Percentiles rank a stretch among this genome's conserved stretches.
Evolutionary conservation across 2,329 filamentous ascomycete genomes (phyloP).

Genomic region (Parafenestella ontariensis): DNA sequence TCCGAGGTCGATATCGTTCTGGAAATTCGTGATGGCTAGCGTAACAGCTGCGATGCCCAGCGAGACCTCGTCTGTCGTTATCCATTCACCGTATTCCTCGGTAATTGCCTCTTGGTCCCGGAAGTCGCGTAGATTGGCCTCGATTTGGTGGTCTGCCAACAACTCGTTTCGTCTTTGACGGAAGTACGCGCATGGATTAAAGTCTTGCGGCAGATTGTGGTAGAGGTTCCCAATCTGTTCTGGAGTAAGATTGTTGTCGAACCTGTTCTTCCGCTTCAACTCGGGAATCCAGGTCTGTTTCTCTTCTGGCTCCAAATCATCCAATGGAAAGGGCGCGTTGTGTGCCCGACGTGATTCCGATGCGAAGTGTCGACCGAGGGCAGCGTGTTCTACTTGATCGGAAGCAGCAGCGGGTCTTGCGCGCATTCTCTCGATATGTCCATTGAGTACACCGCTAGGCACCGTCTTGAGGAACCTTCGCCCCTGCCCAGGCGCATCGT

Average conservation of each 20-base stretch:
- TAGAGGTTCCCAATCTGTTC: not conserved
- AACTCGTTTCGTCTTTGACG: not conserved
- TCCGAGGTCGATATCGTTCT: conserved; percentile 1
- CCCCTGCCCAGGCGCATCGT: not conserved
- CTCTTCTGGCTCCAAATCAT: not conserved
- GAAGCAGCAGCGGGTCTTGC: too few species aligned
- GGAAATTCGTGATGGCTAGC: conserved; percentile 11
- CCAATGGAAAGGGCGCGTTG: not conserved
- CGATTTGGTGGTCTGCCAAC: not conserved
- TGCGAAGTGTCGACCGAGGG: too few species aligned
- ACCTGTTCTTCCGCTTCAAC: not conserved
- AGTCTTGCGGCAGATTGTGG: not conserved
- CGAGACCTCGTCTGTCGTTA: too few species aligned
- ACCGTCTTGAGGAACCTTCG: not conserved
- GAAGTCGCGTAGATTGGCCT: not conserved
- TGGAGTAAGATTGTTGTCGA: not conserved
- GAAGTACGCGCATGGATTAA: not conserved
- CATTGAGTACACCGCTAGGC: too few species aligned
- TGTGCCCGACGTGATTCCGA: not conserved
- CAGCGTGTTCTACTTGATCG: too few species aligned
- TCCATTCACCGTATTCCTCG: too few species aligned
- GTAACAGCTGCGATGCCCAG: conserved; percentile 15
- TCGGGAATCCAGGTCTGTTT: not conserved
- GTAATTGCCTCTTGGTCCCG: not conserved
- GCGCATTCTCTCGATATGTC: too few species aligned